Conservation (phyloP, 768 basidiomycete species). For the Lactarius quietus region DNA sequence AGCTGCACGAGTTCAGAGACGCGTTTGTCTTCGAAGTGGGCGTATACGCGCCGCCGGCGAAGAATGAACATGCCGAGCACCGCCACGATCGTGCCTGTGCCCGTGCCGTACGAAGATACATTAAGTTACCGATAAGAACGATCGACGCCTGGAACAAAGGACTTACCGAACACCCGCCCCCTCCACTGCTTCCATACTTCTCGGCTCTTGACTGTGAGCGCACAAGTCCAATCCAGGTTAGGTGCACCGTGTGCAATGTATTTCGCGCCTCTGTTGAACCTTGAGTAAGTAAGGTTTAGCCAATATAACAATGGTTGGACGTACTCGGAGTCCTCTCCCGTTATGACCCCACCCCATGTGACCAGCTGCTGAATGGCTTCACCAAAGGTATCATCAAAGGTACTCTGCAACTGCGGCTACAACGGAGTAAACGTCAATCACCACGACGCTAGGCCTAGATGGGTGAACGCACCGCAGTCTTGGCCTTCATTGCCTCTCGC, state of each 20-base stretch:
- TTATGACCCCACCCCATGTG: constrained; percentile 68
- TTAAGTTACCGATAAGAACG: background rate
- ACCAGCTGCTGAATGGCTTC: constrained; percentile 76
- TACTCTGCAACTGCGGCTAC: constrained; percentile 51
- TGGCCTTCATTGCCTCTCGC: constrained; percentile 53
- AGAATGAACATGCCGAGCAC: constrained; percentile 26
- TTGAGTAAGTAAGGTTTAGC: constrained; percentile 15
- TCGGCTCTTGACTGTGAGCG: constrained; percentile 59
- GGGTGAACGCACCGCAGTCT: constrained; percentile 45
- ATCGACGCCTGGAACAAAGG: background rate
- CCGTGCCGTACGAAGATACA: constrained; percentile 11
- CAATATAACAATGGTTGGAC: constrained; percentile 31
- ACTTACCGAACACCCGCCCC: constrained; percentile 56
- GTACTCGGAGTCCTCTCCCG: constrained; percentile 61
- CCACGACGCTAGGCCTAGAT: background rate
- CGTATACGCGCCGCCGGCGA: constrained; percentile 47
- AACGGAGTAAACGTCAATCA: background rate
- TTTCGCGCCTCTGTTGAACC: constrained; percentile 54
- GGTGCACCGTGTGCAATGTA: constrained; percentile 74
- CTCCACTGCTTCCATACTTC: constrained; percentile 70
- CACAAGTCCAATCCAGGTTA: constrained; percentile 63
- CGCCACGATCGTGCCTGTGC: constrained; percentile 26
- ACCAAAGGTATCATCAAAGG: constrained; percentile 71
- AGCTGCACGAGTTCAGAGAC: constrained; percentile 73
- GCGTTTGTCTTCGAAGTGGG: constrained; percentile 56